Conservation (phyloP, 2,329 filamentous ascomycete species). For the Madurella mycetomatis region DNA sequence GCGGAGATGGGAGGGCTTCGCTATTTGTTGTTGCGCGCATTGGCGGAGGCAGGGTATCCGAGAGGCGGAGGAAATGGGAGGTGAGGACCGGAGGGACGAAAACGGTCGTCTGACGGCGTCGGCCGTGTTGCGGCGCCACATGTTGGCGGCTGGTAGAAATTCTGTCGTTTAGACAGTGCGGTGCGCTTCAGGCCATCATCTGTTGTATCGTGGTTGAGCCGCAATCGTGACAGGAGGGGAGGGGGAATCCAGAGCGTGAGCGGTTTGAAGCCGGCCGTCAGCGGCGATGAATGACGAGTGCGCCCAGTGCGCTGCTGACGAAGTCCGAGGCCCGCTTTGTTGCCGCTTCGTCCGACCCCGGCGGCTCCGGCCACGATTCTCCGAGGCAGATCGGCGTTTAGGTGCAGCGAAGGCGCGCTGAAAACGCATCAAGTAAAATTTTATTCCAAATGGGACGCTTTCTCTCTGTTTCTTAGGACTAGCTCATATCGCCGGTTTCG, state of each 20-base stretch:
- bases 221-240: not conserved
- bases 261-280: too few relatives aligned
- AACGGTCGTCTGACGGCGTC: not conserved
- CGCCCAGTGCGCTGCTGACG: not conserved
- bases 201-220: not conserved
- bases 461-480: too few relatives aligned
- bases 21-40: not conserved
- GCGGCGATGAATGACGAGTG: too few relatives aligned
- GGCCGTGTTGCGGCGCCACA: slow-evolving; percentile 12
- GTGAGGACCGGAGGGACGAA: not conserved
- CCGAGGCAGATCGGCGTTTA: not conserved
- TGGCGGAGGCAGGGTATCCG: not conserved
- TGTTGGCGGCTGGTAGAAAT: not conserved
- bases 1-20: not conserved
- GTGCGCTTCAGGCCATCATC: slow-evolving; percentile 7
- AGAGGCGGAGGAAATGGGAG: not conserved
- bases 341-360: slow-evolving; percentile 3
- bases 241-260: too few relatives aligned
- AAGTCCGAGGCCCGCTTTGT: slow-evolving; percentile 3
- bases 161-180: not conserved
- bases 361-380: not conserved
- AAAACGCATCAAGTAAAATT: not conserved
- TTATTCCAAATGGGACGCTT: too few relatives aligned
- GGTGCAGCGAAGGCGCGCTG: not conserved
- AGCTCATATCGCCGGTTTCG: too few relatives aligned